A percentile compares a stretch with the other conserved stretches of the same genome.
These are phyloP conservation scores for Suhomyces ambrosiae DNA, from an alignment of 1,139 yeast genomes.

Conservation along the genomic window DNA sequence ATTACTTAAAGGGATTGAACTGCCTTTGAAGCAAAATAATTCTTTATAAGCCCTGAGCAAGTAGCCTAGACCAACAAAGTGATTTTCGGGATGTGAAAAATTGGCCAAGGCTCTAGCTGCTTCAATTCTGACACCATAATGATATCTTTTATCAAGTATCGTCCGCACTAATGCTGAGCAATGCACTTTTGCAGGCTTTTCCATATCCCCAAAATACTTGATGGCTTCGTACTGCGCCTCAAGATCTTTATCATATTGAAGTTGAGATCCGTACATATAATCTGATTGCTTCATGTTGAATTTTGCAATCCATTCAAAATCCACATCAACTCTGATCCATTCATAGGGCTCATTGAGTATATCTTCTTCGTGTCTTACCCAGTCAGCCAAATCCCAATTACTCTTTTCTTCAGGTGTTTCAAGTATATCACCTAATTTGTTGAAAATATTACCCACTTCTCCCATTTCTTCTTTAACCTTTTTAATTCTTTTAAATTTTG, in stretches of 20 bases:
- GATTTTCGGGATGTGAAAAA: slow-evolving; percentile 61
- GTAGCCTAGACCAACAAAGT: slow-evolving; percentile 73
- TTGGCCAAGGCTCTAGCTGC: slow-evolving; percentile 81
- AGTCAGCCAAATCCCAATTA: slow-evolving; percentile 76
- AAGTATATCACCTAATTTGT: slow-evolving; percentile 79
- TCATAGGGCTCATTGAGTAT: slow-evolving; percentile 85
- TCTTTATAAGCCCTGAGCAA: slow-evolving; percentile 68
- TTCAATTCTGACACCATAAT: slow-evolving; percentile 83
- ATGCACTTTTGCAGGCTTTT: slow-evolving; percentile 61
- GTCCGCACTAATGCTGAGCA: slow-evolving; percentile 83
- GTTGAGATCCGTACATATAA: slow-evolving; percentile 91
- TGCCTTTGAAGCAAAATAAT: slow-evolving; percentile 71
- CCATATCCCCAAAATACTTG: slow-evolving; percentile 63
- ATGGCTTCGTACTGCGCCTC: slow-evolving; percentile 93
- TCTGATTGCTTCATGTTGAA: slow-evolving; percentile 86
- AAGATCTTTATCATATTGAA: slow-evolving; percentile 93
- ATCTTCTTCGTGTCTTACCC: slow-evolving; percentile 73
- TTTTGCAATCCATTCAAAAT: slow-evolving; percentile 93
- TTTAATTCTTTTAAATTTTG: slow-evolving; percentile 79
- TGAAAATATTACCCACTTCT: slow-evolving; percentile 47
- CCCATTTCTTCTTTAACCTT: slow-evolving; percentile 45
- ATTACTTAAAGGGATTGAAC: slow-evolving; percentile 73
- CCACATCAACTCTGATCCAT: slow-evolving; percentile 96
- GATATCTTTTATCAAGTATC: slow-evolving; percentile 80
- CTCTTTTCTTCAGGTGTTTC: slow-evolving; percentile 58